phyloP scores from a whole-genome alignment of 345 rosid species.

The Citrus reticulata region DNA sequence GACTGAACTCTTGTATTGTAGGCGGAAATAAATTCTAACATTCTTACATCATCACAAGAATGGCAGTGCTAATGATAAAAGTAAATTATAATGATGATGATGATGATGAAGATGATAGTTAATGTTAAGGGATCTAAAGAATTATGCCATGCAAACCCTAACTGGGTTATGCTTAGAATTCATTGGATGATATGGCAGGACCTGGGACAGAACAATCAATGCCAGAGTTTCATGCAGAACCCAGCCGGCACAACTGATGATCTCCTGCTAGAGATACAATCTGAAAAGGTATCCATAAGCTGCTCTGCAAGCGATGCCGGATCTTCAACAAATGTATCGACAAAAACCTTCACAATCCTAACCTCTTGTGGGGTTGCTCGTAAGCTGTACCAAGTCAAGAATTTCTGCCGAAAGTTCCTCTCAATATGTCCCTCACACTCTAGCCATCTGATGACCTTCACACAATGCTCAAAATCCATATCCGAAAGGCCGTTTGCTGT shows the following conservation, averaged over 20 bases:
- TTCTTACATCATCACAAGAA: constrained; percentile 36
- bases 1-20: constrained; percentile 1
- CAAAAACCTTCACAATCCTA: constrained; percentile 75
- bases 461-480: constrained; percentile 70
- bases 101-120: constrained; percentile 28
- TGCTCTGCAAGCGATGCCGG: constrained; percentile 83
- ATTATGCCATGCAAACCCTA: constrained; percentile 32
- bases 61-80: constrained; percentile 21
- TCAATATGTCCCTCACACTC: constrained; percentile 87
- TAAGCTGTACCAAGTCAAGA: constrained; percentile 92
- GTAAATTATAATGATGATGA: constrained; percentile 18
- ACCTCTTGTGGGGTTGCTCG: constrained; percentile 78
- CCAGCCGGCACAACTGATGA: constrained; percentile 63
- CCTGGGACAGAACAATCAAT: constrained; percentile 30
- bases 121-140: constrained; percentile 28
- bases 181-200: constrained; percentile 6
- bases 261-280: constrained; percentile 50
- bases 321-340: constrained; percentile 69
- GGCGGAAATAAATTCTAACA: constrained; percentile 16
- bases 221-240: constrained; percentile 93
- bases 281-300: constrained; percentile 89
- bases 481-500: constrained; percentile 43
- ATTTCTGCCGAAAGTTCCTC: constrained; percentile 88
- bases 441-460: constrained; percentile 74
- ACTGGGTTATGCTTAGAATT: constrained; percentile 13